phyloP scores from a whole-genome alignment of 2,329 filamentous ascomycete species.

The Hysterium pulicare region DNA sequence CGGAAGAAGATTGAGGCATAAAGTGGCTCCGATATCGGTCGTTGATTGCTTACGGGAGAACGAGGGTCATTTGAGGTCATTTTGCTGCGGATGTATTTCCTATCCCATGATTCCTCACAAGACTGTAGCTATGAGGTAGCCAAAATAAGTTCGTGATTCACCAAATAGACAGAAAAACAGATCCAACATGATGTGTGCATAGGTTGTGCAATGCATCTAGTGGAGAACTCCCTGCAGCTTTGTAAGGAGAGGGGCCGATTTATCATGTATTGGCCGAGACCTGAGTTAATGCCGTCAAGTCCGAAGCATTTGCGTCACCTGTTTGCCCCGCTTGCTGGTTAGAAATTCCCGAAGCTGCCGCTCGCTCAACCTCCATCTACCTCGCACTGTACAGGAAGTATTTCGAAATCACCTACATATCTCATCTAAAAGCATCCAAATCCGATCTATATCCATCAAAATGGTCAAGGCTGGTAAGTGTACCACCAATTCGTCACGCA shows the following conservation, averaged over 20 bases:
- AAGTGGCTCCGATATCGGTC: slow-evolving; percentile 25
- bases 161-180: slow-evolving; percentile 5
- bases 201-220: background rate
- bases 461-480: slow-evolving; percentile 97
- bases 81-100: too few relatives aligned
- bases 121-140: slow-evolving; percentile 16
- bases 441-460: too few relatives aligned
- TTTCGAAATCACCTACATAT: slow-evolving; percentile 14
- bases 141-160: slow-evolving; percentile 8
- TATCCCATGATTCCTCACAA: too few relatives aligned
- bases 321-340: slow-evolving; percentile 25
- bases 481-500: slow-evolving; percentile 10
- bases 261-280: slow-evolving; percentile 26
- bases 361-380: background rate
- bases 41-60: slow-evolving; percentile 13
- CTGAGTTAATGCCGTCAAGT: slow-evolving; percentile 18
- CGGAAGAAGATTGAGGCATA: slow-evolving; percentile 70
- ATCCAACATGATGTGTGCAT: slow-evolving; percentile 5
- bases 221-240: background rate
- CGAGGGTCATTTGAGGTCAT: slow-evolving; percentile 21
- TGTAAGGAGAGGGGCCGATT: slow-evolving; percentile 17
- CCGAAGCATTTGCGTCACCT: slow-evolving; percentile 28
- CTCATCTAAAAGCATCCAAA: slow-evolving; percentile 43
- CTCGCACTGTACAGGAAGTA: background rate
- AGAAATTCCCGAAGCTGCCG: background rate